Conservation (phyloP, 2,329 filamentous ascomycete species). For the Byssothecium circinans region DNA sequence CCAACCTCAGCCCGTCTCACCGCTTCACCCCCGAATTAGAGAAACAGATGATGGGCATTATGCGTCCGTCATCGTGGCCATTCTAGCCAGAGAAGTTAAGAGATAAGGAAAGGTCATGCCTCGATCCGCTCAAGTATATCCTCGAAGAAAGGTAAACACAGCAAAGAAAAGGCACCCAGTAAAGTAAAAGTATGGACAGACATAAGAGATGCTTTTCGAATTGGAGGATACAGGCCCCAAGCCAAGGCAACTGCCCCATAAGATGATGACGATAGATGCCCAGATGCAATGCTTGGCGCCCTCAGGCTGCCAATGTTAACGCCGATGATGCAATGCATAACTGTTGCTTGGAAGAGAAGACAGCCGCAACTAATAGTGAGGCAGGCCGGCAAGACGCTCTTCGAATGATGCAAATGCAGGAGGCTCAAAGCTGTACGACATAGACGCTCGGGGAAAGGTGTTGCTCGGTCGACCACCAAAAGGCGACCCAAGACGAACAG, state of each 20-base stretch:
- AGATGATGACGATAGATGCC: constrained; percentile 13
- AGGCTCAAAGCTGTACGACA: constrained; percentile 41
- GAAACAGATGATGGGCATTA: constrained; percentile 22
- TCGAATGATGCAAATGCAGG: constrained; percentile 39
- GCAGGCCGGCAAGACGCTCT: constrained; percentile 39
- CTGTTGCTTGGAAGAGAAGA: constrained; percentile 22
- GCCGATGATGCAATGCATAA: constrained; percentile 37
- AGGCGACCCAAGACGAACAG: constrained; percentile 51
- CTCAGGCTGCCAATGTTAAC: constrained; percentile 30
- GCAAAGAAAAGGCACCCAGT: constrained; percentile 13
- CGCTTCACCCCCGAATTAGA: constrained; percentile 23
- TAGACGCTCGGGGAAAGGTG: constrained; percentile 51
- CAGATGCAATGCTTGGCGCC: constrained; percentile 21
- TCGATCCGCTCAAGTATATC: constrained; percentile 15
- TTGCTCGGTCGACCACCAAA: constrained; percentile 49
- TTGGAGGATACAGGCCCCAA: constrained; percentile 20
- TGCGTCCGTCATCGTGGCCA: not conserved
- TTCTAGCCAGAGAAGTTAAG: constrained; percentile 6
- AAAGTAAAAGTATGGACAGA: constrained; percentile 28
- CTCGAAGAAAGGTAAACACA: constrained; percentile 18
- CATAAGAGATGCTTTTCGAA: constrained; percentile 38
- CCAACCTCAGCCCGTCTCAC: constrained; percentile 5
- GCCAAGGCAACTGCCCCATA: constrained; percentile 22
- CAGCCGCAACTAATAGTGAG: constrained; percentile 24
- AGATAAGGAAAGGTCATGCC: constrained; percentile 11